A percentile compares a stretch with the other conserved stretches of the same genome.
Evolutionary conservation across 768 basidiomycete species (phyloP).

Genomic region (Coprinopsis strossmayeri): DNA sequence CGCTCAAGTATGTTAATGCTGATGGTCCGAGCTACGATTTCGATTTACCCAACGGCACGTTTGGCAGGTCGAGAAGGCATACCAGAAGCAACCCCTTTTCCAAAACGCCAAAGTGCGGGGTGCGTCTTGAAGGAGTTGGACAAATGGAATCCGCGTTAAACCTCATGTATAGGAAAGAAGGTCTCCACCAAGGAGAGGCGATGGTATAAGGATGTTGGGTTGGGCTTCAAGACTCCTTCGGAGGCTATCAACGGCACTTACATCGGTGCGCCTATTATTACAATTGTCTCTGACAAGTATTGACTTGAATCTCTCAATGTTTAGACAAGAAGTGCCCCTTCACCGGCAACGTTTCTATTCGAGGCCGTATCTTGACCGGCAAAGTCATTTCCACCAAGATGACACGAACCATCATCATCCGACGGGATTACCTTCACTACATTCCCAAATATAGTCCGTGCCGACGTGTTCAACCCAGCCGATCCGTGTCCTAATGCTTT

Average conservation of each 20-base stretch:
- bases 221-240: conserved; percentile 93
- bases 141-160: conserved; percentile 14
- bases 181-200: conserved; percentile 90
- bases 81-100: conserved; percentile 97
- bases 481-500: background rate
- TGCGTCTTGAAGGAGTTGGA: conserved; percentile 35
- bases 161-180: conserved; percentile 66
- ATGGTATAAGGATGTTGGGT: conserved; percentile 99
- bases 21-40: background rate
- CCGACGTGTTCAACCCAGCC: background rate
- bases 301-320: conserved; percentile 2
- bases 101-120: conserved; percentile 93
- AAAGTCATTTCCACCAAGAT: conserved; percentile 99
- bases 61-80: conserved; percentile 88
- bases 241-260: conserved; percentile 97
- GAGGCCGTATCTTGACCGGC: conserved; percentile 97
- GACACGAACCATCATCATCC: conserved; percentile 97
- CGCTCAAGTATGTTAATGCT: conserved; percentile 37
- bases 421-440: conserved; percentile 91
- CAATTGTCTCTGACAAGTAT: background rate
- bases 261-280: conserved; percentile 60
- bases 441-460: conserved; percentile 95
- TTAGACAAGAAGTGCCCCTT: conserved; percentile 99
- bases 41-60: conserved; percentile 8
- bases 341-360: conserved; percentile 94